These are phyloP conservation scores for Diospyros lotus DNA, from an alignment of 148 eudicot species.

Conservation along the genomic window DNA sequence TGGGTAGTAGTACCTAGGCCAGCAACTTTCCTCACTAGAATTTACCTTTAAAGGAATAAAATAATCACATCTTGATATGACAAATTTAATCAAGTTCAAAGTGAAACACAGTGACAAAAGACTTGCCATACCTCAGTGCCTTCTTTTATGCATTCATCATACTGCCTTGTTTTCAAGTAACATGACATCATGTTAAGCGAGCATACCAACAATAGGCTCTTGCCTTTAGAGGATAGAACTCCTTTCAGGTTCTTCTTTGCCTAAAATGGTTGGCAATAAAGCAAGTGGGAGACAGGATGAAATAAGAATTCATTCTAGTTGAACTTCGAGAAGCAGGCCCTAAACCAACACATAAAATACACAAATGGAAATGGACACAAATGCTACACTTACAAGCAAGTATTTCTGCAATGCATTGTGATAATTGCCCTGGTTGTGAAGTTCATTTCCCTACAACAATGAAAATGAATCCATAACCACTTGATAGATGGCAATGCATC, in stretches of 20 bases:
- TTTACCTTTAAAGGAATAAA: neutral
- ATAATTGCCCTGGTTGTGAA: conserved; percentile 81
- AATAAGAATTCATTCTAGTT: conserved; percentile 1
- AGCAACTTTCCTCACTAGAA: too few relatives aligned
- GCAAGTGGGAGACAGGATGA: conserved; percentile 3
- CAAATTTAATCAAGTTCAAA: neutral
- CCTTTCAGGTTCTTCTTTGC: conserved; percentile 80
- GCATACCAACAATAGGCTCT: conserved; percentile 61
- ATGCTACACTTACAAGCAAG: conserved; percentile 58
- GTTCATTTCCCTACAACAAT: conserved; percentile 68
- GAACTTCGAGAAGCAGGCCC: neutral
- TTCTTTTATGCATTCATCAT: conserved; percentile 74
- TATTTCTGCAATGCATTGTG: conserved; percentile 74
- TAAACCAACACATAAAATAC: neutral
- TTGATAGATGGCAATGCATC: neutral
- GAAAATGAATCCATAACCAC: conserved; percentile 15
- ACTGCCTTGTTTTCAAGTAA: conserved; percentile 76
- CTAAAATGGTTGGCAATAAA: conserved; percentile 28
- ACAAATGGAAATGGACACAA: conserved; percentile 6
- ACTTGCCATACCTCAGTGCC: conserved; percentile 71
- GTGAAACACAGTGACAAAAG: neutral
- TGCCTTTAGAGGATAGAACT: conserved; percentile 53
- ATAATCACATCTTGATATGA: neutral
- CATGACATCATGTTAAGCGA: conserved; percentile 98
- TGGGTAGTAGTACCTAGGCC: too few relatives aligned